Conservation (phyloP, 2,329 filamentous ascomycete genomes). For the Fusarium pseudograminearum region DNA sequence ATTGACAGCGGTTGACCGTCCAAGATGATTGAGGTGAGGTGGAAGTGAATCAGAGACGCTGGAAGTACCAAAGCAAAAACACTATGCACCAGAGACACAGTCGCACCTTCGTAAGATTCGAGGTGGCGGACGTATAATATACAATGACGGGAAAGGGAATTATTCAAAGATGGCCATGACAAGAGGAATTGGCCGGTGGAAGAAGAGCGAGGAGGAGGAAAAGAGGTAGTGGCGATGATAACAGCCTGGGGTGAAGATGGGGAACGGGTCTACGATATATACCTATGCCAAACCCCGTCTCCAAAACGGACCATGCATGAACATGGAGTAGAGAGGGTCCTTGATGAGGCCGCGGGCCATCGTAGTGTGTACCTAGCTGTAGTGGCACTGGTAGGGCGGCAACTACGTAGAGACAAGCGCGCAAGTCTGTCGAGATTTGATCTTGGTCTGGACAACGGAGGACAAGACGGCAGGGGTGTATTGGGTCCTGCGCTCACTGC, state of each 20-base stretch:
- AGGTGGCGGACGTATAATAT: conserved; percentile 44
- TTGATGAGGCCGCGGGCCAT: conserved; percentile 43
- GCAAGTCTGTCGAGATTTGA: conserved; percentile 49
- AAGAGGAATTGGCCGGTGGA: conserved; percentile 43
- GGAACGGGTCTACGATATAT: conserved; percentile 63
- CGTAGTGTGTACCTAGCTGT: conserved; percentile 43
- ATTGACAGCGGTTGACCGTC: conserved; percentile 43
- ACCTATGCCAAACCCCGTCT: conserved; percentile 48
- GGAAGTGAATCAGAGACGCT: conserved; percentile 47
- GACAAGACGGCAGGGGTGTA: conserved; percentile 48
- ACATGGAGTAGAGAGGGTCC: conserved; percentile 55
- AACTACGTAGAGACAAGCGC: conserved; percentile 47
- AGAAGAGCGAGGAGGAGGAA: conserved; percentile 44
- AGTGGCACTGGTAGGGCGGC: conserved; percentile 47
- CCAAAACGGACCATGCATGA: conserved; percentile 53
- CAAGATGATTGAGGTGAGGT: conserved; percentile 31
- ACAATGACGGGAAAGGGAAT: conserved; percentile 45
- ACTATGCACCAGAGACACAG: conserved; percentile 47
- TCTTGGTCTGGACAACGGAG: conserved; percentile 49
- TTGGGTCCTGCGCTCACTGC: conserved; percentile 46
- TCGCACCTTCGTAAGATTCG: conserved; percentile 39
- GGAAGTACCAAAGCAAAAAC: conserved; percentile 45
- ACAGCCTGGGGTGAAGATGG: conserved; percentile 48
- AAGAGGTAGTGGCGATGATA: conserved; percentile 48
- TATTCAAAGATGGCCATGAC: conserved; percentile 48